Evolutionary conservation across 73 alveolate species (phyloP).

Genomic region (Durusdinium trenchii): DNA sequence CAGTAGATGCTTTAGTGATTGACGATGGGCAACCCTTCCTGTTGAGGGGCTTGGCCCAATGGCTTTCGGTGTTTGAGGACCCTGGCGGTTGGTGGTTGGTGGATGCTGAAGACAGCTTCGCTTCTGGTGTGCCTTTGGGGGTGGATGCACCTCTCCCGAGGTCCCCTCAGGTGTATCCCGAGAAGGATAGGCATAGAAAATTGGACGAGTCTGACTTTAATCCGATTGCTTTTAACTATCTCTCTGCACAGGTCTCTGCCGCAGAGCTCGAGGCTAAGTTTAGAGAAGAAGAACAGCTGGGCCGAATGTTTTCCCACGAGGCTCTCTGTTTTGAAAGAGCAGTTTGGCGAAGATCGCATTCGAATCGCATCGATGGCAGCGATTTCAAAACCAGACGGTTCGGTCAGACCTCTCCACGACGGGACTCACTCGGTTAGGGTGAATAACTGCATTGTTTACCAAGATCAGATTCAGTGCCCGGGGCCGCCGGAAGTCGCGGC

Average conservation of each 20-base stretch:
- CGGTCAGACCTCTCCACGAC: background rate
- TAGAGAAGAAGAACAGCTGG: background rate
- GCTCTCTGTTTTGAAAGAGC: background rate
- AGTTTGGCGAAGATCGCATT: background rate
- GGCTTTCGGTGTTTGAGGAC: background rate
- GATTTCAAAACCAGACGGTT: background rate
- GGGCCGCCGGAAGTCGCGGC: background rate
- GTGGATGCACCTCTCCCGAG: background rate
- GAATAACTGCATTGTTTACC: background rate
- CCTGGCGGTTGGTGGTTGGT: background rate
- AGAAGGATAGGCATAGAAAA: background rate
- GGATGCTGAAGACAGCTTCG: background rate
- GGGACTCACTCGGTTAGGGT: background rate
- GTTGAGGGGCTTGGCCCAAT: background rate
- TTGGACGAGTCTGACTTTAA: background rate
- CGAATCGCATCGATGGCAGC: constrained; percentile 3
- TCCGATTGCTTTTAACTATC: background rate
- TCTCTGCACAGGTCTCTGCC: background rate
- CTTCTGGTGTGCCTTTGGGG: background rate
- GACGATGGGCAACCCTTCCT: background rate
- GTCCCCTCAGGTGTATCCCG: background rate
- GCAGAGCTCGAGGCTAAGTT: background rate
- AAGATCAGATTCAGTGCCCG: background rate
- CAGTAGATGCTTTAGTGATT: background rate
- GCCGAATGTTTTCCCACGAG: background rate